phyloP scores from a whole-genome alignment of 78 protist species.

The Dictyostelium firmibasis region DNA sequence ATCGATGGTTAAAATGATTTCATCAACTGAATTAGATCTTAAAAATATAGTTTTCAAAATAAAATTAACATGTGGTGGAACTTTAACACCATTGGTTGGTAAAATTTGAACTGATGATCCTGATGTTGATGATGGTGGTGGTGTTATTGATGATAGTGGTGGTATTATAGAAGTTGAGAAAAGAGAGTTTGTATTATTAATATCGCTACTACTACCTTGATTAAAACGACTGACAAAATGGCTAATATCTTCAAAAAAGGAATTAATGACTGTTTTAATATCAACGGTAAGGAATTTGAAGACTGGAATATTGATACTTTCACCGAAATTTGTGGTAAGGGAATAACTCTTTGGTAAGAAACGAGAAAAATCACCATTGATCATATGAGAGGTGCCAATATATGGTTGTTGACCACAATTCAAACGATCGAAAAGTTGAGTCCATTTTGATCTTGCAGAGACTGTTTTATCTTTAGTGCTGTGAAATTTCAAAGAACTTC shows the following conservation, averaged over 20 bases:
- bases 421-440: background rate
- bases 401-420: background rate
- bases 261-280: background rate
- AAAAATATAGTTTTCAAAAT: background rate
- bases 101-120: background rate
- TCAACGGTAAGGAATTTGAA: background rate
- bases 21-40: background rate
- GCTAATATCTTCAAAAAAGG: background rate
- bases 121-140: background rate
- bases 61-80: background rate
- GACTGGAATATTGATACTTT: background rate
- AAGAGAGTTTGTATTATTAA: background rate
- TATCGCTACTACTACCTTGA: background rate
- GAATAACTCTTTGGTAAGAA: background rate
- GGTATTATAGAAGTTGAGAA: background rate
- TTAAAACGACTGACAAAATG: background rate
- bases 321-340: background rate
- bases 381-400: background rate
- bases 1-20: background rate
- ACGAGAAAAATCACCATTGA: background rate
- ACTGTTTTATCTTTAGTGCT: background rate
- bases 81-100: background rate
- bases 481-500: background rate
- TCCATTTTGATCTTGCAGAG: background rate
- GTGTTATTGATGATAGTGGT: background rate